Conservation (phyloP, 2,329 filamentous ascomycete species). For the Atkinsonella hypoxylon region DNA sequence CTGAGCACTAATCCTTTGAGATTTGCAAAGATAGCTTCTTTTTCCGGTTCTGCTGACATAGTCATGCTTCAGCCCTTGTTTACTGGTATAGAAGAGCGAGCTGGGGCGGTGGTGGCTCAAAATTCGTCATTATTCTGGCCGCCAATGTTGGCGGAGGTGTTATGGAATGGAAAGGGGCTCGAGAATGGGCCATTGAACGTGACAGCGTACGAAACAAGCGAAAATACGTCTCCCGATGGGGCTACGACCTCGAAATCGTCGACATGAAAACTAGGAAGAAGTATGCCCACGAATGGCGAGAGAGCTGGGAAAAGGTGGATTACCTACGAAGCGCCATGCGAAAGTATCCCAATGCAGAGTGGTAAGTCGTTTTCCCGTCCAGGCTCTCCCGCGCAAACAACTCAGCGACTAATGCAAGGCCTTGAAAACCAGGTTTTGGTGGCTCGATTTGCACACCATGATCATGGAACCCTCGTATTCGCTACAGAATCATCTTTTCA, state of each 20-base stretch:
- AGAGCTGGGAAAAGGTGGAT: conserved; percentile 99
- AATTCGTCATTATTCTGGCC: conserved; percentile 84
- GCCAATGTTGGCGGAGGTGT: conserved; percentile 94
- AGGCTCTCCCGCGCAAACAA: neutral
- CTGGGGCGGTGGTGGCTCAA: conserved; percentile 71
- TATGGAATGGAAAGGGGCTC: conserved; percentile 96
- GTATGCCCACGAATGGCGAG: conserved; percentile 97
- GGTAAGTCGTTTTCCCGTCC: conserved; percentile 42
- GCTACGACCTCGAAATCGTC: conserved; percentile 89
- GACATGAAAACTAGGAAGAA: conserved; percentile 99
- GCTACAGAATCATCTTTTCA: conserved; percentile 82
- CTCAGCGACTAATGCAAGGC: neutral
- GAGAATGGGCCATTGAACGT: conserved; percentile 96
- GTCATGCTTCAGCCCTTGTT: conserved; percentile 30
- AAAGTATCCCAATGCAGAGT: conserved; percentile 93
- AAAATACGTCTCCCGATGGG: conserved; percentile 76
- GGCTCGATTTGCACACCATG: conserved; percentile 94
- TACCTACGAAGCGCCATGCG: conserved; percentile 77
- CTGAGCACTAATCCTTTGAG: neutral
- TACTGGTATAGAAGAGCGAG: conserved; percentile 60
- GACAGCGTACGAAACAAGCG: conserved; percentile 94
- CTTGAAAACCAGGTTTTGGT: conserved; percentile 77
- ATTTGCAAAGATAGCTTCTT: neutral
- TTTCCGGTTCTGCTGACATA: neutral
- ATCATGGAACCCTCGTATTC: conserved; percentile 94